phyloP scores from a whole-genome alignment of 805 yeast genomes.

The Wickerhamomyces bisporus region DNA sequence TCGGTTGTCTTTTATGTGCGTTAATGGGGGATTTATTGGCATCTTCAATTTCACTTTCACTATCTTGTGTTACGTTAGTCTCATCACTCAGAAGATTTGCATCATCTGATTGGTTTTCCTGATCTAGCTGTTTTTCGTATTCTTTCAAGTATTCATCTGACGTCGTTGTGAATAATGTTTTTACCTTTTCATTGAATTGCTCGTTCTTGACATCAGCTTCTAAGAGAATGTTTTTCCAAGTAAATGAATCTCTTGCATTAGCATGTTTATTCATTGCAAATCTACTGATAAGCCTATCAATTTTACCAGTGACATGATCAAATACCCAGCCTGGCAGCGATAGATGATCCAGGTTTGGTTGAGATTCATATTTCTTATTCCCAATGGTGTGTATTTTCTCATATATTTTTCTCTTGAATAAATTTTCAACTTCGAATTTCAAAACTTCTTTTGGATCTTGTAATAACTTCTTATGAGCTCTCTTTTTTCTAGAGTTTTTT shows the following conservation, averaged over 20 bases:
- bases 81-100: too few relatives aligned
- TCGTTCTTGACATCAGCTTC: too few relatives aligned
- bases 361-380: not conserved
- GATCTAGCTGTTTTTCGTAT: not conserved
- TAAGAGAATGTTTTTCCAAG: too few relatives aligned
- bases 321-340: not conserved
- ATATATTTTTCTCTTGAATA: slow-evolving; percentile 3
- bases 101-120: not conserved
- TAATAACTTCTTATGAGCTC: too few relatives aligned
- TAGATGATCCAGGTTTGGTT: slow-evolving; percentile 4
- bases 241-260: not conserved
- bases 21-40: not conserved
- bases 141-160: too few relatives aligned
- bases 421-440: not conserved
- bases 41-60: not conserved
- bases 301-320: too few relatives aligned
- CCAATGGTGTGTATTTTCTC: not conserved
- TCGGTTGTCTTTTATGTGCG: not conserved
- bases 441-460: not conserved
- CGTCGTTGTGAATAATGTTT: too few relatives aligned
- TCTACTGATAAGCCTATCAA: too few relatives aligned
- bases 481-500: too few relatives aligned
- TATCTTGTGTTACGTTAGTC: not conserved
- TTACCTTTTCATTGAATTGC: too few relatives aligned
- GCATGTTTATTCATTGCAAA: too few relatives aligned